Base-by-base conservation (phyloP, 169 alveolate genomes). In the Condylostoma magnum region DNA sequence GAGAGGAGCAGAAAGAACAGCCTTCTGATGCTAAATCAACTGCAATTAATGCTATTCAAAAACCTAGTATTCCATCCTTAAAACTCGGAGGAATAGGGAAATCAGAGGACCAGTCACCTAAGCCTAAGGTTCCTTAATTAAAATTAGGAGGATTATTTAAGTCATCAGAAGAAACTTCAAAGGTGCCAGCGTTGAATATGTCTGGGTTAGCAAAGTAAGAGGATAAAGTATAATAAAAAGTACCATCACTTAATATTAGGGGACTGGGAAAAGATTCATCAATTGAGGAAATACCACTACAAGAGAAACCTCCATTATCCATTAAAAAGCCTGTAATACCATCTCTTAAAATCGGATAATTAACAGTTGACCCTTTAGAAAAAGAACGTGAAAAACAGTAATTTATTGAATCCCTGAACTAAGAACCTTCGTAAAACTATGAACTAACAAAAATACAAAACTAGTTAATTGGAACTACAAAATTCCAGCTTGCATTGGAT, bases 161-260 rank as follows among this genome's bases (percentile, higher is more conserved):
- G n/a, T n/a, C n/a, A n/a, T n/a, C n/a, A n/a, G n/a, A n/a, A n/a
- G n/a, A n/a, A n/a, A n/a, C n/a, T n/a, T n/a, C n/a, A n/a, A n/a
- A n/a, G n/a, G n/a, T n/a, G n/a, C n/a, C n/a, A n/a, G n/a, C n/a
- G n/a, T n/a, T n/a, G n/a, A n/a, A n/a, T n/a, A n/a, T n/a, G n/a
- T n/a, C n/a, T n/a, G n/a, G n/a, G n/a, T n/a, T 77, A 50, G 73
- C 66, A 66, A 63, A 57, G 67, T 69, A 67, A 56, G 77, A 72
- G 44, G 74, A 50, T 33, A 78, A 55, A 52, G 53, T 69, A 47
- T 65, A 74, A 65, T 18, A 63, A 10, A 43, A 33, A 30, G 50
- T 28, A 22, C 8, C 48, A 10, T 10, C 8, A 10, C 48, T 41
- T 41, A 41, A 41, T 10, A 15, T 10, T 41, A 41, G 31, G 46